Evolutionary conservation across 164 flowering plant species (phyloP).

Genomic region (Nymphaea thermarum): DNA sequence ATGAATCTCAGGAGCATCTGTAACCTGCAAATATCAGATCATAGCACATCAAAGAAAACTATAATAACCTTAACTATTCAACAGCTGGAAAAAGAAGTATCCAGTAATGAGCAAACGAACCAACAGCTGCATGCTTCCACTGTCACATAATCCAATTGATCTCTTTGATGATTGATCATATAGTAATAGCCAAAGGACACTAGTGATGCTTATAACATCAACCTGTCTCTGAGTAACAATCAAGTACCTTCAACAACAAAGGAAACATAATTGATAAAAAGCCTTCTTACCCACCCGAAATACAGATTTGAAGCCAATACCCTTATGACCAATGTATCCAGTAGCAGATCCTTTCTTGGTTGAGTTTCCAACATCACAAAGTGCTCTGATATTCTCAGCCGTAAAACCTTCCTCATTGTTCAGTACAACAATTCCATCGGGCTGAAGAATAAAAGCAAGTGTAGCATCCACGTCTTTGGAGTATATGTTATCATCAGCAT

Average conservation of each 20-base stretch:
- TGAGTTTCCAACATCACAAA: conserved; percentile 95
- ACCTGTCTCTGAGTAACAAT: too few relatives aligned
- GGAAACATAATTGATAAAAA: neutral
- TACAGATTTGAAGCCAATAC: conserved; percentile 97
- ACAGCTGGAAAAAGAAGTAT: too few relatives aligned
- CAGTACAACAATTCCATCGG: conserved; percentile 50
- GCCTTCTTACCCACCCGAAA: conserved; percentile 51
- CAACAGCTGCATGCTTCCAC: too few relatives aligned
- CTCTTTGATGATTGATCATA: neutral
- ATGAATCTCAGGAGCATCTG: conserved; percentile 98
- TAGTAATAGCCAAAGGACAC: neutral
- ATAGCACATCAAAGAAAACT: neutral
- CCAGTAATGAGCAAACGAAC: too few relatives aligned
- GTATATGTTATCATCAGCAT: conserved; percentile 94
- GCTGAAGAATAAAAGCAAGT: conserved; percentile 65
- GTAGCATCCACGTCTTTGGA: conserved; percentile 68
- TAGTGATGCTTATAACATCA: neutral
- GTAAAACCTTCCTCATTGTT: conserved; percentile 89
- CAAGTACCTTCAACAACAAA: too few relatives aligned
- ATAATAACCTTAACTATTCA: neutral
- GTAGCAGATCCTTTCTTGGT: conserved; percentile 67
- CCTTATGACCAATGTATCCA: conserved; percentile 95
- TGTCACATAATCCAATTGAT: neutral
- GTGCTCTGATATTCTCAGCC: conserved; percentile 77
- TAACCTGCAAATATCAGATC: conserved; percentile 30